Evolutionary conservation across 2,329 filamentous ascomycete species (phyloP).

Genomic region (Blumeriella jaapii): DNA sequence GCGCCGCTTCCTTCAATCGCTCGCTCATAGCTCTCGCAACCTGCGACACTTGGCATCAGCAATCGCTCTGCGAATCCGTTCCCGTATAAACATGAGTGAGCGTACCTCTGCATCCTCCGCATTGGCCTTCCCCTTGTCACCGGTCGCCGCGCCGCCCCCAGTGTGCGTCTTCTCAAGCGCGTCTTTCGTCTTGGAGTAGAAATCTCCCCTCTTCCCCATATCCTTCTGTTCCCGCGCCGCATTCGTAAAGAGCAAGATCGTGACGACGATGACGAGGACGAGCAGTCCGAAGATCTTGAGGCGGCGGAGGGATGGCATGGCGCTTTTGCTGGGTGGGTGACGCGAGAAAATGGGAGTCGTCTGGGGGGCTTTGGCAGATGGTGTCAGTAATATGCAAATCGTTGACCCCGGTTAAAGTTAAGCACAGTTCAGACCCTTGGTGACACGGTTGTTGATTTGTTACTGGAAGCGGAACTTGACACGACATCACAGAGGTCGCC

Average conservation of each 20-base stretch:
- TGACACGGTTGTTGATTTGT: no score
- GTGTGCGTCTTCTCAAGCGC: constrained; percentile 32
- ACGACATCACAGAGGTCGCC: no score
- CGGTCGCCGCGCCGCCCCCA: not conserved
- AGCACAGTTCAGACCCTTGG: no score
- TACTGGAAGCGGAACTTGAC: no score
- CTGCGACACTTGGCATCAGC: no score
- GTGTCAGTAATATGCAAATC: no score
- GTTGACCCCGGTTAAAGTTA: no score
- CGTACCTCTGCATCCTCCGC: no score
- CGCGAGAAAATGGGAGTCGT: constrained; percentile 15
- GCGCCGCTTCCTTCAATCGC: constrained; percentile 56
- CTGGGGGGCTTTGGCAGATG: constrained; percentile 7
- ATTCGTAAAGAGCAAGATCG: constrained; percentile 63
- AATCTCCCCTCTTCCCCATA: constrained; percentile 38
- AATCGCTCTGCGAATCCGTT: no score
- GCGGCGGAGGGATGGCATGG: constrained; percentile 61
- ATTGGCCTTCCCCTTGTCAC: constrained; percentile 1
- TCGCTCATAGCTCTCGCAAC: constrained; percentile 44
- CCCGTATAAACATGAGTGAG: no score
- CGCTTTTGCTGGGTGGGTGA: constrained; percentile 1
- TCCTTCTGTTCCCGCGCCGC: constrained; percentile 38
- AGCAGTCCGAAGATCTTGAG: constrained; percentile 55
- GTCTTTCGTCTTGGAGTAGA: constrained; percentile 48
- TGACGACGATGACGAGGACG: constrained; percentile 51